A percentile compares a stretch with the other conserved stretches of the same genome.
These are phyloP conservation scores for Plasmodium fragile DNA, from an alignment of 169 alveolate species.

Conservation along the genomic window DNA sequence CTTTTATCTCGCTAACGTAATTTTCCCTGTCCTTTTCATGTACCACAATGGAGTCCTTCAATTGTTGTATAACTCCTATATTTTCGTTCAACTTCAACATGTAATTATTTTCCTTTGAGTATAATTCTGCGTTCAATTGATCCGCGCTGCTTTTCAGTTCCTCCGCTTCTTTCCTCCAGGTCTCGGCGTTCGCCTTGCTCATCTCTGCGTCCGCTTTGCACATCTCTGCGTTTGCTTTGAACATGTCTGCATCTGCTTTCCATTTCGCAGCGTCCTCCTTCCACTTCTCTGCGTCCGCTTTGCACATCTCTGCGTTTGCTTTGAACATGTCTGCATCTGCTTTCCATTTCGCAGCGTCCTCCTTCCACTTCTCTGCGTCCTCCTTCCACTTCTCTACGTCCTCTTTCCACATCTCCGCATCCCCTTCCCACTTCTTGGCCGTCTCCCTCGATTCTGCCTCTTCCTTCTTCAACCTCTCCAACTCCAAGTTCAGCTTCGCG, in stretches of 20 bases:
- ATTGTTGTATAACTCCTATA: constrained; percentile 16
- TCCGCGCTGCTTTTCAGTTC: constrained; percentile 9
- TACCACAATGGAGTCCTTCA: constrained; percentile 22
- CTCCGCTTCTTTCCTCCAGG: background rate
- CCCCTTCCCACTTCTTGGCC: background rate
- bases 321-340: too few species aligned
- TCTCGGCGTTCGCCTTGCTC: background rate
- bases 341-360: too few species aligned
- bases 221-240: background rate
- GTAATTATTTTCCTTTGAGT: constrained; percentile 32
- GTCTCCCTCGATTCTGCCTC: background rate
- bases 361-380: too few species aligned
- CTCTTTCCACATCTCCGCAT: background rate
- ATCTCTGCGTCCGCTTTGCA: background rate
- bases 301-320: too few species aligned
- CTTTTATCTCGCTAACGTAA: constrained; percentile 24
- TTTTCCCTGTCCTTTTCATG: constrained; percentile 30
- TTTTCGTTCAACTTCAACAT: constrained; percentile 47
- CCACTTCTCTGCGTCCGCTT: background rate
- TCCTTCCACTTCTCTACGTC: constrained; percentile 7
- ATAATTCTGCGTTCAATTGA: constrained; percentile 24
- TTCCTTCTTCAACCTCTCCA: background rate
- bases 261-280: background rate
- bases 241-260: background rate
- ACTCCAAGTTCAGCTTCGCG: background rate